phyloP scores from a whole-genome alignment of 306 rosid species.

The Castanea sativa region DNA sequence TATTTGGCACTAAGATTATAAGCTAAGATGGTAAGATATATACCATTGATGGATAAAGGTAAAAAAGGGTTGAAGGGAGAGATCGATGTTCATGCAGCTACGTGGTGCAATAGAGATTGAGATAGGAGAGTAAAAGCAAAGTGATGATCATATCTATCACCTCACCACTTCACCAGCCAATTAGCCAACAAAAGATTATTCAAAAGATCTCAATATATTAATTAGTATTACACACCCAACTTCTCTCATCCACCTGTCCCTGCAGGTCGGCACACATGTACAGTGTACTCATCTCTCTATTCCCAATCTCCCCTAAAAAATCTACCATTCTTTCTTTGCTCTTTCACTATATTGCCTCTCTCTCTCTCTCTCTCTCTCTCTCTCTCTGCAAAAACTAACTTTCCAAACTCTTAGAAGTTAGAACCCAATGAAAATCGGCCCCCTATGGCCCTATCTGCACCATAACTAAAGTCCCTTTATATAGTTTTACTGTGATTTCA shows the following conservation, averaged over 20 bases:
- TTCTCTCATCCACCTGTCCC: conserved; percentile 17
- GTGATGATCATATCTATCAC: no score
- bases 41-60: background rate
- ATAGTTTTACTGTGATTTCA: background rate
- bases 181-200: background rate
- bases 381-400: background rate
- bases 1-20: no score
- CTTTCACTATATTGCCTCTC: background rate
- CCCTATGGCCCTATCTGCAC: background rate
- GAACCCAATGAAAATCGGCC: background rate
- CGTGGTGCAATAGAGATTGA: conserved; percentile 26
- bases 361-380: background rate
- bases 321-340: background rate
- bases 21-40: no score
- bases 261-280: background rate
- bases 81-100: background rate
- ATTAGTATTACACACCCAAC: background rate
- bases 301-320: background rate
- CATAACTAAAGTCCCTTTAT: background rate
- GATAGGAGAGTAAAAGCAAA: background rate
- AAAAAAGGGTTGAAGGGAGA: background rate
- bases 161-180: no score
- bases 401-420: background rate
- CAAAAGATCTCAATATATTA: background rate
- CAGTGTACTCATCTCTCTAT: background rate